Percentiles rank a stretch among this genome's conserved stretches.
Conservation (phyloP, 1,139 yeast species). For the Debaryomycetaceae sp. region DNA sequence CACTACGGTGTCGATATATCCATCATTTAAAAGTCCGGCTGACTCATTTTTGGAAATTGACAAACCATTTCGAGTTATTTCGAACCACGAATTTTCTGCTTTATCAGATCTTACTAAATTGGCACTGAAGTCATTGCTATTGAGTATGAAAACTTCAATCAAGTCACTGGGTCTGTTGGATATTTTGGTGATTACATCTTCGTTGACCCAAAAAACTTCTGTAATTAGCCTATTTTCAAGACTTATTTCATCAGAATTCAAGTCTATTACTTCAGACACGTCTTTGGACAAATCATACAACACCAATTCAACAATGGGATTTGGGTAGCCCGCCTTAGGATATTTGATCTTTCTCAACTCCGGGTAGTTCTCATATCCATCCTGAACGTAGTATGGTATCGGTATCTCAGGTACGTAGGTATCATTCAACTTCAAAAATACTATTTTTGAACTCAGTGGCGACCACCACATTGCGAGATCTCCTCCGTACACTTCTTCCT, state of each 20-base stretch:
- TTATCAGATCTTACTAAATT: slow-evolving; percentile 32
- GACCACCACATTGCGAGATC: slow-evolving; percentile 61
- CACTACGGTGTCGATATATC: slow-evolving; percentile 53
- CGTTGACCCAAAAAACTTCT: slow-evolving; percentile 43
- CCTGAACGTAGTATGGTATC: slow-evolving; percentile 53
- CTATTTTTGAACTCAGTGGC: slow-evolving; percentile 45
- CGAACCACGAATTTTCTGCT: slow-evolving; percentile 62
- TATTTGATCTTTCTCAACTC: slow-evolving; percentile 36
- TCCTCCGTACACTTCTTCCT: slow-evolving; percentile 52
- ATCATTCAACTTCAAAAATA: slow-evolving; percentile 50
- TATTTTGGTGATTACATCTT: slow-evolving; percentile 31
- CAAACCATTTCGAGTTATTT: slow-evolving; percentile 69
- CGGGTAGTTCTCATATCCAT: slow-evolving; percentile 41
- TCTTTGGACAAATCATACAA: slow-evolving; percentile 24
- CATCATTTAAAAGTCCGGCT: slow-evolving; percentile 41
- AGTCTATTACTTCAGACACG: slow-evolving; percentile 14
- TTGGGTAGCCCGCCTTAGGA: slow-evolving; percentile 46
- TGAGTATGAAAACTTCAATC: slow-evolving; percentile 37
- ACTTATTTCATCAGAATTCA: slow-evolving; percentile 20
- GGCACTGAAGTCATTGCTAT: slow-evolving; percentile 24
- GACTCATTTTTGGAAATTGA: slow-evolving; percentile 61
- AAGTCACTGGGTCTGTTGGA: slow-evolving; percentile 46
- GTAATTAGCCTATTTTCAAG: slow-evolving; percentile 30
- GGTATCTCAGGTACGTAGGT: slow-evolving; percentile 50
- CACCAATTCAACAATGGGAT: slow-evolving; percentile 40